Evolutionary conservation across 2,329 filamentous ascomycete genomes (phyloP), one percentile per base, ranked within the genome.

Genomic region (Monosporascus sp.): DNA sequence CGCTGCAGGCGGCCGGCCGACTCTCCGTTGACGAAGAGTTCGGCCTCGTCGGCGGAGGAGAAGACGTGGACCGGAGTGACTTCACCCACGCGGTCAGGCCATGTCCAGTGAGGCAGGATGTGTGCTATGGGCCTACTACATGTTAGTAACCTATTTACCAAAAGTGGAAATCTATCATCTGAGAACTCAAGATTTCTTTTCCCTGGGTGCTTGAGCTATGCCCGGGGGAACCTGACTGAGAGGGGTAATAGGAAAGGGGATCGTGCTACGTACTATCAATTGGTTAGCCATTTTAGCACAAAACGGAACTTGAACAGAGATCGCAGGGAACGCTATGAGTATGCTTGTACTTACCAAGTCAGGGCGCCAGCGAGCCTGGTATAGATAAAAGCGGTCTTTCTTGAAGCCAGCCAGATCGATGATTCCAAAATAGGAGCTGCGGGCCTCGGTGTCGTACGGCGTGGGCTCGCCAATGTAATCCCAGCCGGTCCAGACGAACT

Each of bases 101-200:
- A 83, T 17, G 70, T 81, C 80, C 80, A 83, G 60, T 82, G 80
- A 2, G 80, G 80, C 0, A 82, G 70, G 19, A 83, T 75, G 58
- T 82, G 78, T 3, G 77, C 79, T 65, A 76, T 73, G 2, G 59
- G 65, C 0, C 43, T 46, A 7, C 26, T n/a, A 16, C 5, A 7
- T 22, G n/a, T n/a, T 24, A 24, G 14, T 44, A 11, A 20, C 20
- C 11, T 1, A 11, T 16, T 44, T 34, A 1, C 11, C 31, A 34
- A n/a, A 38, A 20, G 17, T 11, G 1, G 17, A 8, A 41, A n/a
- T 41, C 9, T 41, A 20, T n/a, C 1, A 41, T 41, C 19, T 8
- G 5, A 20, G 38, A 41, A 41, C 17, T 20, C 38, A 8, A 3
- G 6, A 8, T 41, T 20, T 19, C 17, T 6, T 24, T 43, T 43